Evolutionary conservation across 2,329 filamentous ascomycete species (phyloP), one percentile per base, ranked within the genome.

Genomic region (Zopfia rhizophila): DNA sequence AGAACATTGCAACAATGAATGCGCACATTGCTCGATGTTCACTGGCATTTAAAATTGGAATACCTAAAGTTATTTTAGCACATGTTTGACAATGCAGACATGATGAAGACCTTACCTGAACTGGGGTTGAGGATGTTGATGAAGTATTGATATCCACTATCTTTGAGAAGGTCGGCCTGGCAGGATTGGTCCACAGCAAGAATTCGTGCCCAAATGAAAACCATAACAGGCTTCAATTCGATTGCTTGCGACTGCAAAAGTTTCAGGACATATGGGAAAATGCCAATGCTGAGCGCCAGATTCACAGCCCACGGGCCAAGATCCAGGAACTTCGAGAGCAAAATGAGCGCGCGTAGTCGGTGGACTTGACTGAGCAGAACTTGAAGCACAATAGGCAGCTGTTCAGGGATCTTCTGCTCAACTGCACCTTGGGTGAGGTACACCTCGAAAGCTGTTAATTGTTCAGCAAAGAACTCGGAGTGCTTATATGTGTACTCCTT

Each of bases 21-120:
- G 94, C 92, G 69, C 94, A 97, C 94, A 99, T 99, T 30, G 94
- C 94, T 65, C 95, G 91, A 76, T 99, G 94, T 74, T 97, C 94
- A 58, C 91, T 90, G 42, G 87, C 87, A 66, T 97, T 95, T 23
- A 88, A 86, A 16, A 96, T 88, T 0, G 91, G 91, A 37, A 97
- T 87, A 2, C 85, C 75, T 60, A 55, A 56, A n/a, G 16, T 23
- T 2, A 33, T 8, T 22, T 60, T 41, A 60, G 52, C 38, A 10
- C 48, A 10, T 3, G 18, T 25, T 8, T 3, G 21, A 17, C 7
- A 7, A 10, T n/a, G n/a, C n/a, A n/a, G n/a, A n/a, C n/a, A n/a
- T n/a, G n/a, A 18, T 51, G 38, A 6, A 44, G 5, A 18, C 29
- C 48, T 29, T 40, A 63, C 68, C 84, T 55, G 92, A 91, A 7